A percentile compares a stretch with the other conserved stretches of the same genome.
phyloP scores from a whole-genome alignment of 2,329 filamentous ascomycete genomes.

The Venturia aucupariae region DNA sequence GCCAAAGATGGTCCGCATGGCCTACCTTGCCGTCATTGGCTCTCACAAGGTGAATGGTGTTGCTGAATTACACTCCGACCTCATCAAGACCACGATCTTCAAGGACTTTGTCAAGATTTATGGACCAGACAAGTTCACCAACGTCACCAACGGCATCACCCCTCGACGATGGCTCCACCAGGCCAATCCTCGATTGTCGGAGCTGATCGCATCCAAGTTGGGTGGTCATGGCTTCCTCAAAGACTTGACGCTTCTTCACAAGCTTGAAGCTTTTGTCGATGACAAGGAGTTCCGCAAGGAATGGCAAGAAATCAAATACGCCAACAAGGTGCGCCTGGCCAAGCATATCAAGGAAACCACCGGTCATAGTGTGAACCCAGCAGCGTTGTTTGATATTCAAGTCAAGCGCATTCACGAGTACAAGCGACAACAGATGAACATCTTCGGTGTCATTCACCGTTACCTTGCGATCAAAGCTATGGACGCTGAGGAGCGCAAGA shows the following conservation, averaged over 20 bases:
- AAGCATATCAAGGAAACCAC: conserved; percentile 81
- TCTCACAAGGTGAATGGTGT: conserved; percentile 99
- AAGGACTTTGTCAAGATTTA: conserved; percentile 96
- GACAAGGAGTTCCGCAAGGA: conserved; percentile 88
- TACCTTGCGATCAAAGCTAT: conserved; percentile 85
- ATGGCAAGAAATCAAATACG: conserved; percentile 93
- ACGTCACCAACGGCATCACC: conserved; percentile 97
- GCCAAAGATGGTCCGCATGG: conserved; percentile 98
- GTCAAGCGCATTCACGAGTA: conserved; percentile 99
- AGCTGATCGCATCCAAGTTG: conserved; percentile 82
- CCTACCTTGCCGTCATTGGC: conserved; percentile 85
- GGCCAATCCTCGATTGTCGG: conserved; percentile 85
- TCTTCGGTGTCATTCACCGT: conserved; percentile 93
- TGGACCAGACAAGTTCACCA: conserved; percentile 94
- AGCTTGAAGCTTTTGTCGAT: conserved; percentile 73
- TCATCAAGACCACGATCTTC: conserved; percentile 99
- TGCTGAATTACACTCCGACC: conserved; percentile 90
- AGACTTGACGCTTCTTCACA: conserved; percentile 77
- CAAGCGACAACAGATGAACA: conserved; percentile 98
- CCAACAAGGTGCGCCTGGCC: conserved; percentile 87
- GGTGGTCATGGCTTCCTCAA: conserved; percentile 79
- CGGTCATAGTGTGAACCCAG: conserved; percentile 74
- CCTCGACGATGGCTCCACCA: conserved; percentile 95
- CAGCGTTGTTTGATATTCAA: conserved; percentile 88
- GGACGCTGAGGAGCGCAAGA: conserved; percentile 75